Evolutionary conservation across 106 monocot genomes (phyloP).

Genomic region (Allium sativum): DNA sequence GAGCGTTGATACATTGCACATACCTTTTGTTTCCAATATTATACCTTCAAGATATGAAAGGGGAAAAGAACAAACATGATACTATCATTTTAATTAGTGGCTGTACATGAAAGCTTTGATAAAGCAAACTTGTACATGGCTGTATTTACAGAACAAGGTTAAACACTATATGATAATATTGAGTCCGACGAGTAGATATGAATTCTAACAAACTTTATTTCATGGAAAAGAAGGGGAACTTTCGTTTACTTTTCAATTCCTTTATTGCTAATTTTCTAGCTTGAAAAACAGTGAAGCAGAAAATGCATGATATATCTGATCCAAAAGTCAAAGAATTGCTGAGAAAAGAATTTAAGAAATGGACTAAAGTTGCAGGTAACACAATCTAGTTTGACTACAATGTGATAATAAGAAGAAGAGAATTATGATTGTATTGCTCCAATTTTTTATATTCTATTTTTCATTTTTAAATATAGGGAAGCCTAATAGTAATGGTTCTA

Average conservation of each 20-base stretch:
- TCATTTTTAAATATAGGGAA: constrained; percentile 7
- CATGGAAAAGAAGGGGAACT: background rate
- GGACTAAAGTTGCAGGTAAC: constrained; percentile 22
- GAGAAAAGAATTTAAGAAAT: constrained; percentile 22
- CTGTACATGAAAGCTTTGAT: too few species aligned
- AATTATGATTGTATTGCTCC: background rate
- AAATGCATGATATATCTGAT: constrained; percentile 24
- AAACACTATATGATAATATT: too few species aligned
- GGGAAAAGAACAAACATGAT: too few species aligned
- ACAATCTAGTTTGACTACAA: too few species aligned
- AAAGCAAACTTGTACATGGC: too few species aligned
- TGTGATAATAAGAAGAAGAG: too few species aligned
- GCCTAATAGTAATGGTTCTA: constrained; percentile 15
- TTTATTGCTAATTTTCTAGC: too few species aligned
- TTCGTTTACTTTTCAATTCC: too few species aligned
- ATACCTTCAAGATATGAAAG: background rate
- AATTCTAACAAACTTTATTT: background rate
- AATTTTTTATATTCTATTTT: background rate
- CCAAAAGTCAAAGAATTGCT: constrained; percentile 24
- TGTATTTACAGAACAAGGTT: too few species aligned
- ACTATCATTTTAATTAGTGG: too few species aligned
- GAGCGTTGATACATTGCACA: background rate
- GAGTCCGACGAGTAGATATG: too few species aligned
- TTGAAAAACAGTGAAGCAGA: constrained; percentile 19
- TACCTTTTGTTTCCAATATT: background rate